These are phyloP conservation scores for Heliosperma pusillum DNA, from an alignment of 148 eudicot genomes.

Conservation along the genomic window DNA sequence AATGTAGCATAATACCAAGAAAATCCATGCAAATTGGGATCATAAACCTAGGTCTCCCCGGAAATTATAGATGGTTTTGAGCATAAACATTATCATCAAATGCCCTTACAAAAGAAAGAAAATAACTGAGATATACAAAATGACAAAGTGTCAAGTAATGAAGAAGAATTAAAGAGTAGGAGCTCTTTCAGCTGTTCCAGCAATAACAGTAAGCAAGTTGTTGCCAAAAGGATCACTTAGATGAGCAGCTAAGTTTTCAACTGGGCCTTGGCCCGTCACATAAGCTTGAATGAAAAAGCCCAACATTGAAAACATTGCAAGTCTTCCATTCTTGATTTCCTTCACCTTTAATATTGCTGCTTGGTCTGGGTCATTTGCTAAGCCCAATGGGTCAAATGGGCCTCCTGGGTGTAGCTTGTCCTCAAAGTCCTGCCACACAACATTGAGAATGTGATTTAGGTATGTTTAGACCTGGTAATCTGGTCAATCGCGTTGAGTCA, in stretches of 20 bases:
- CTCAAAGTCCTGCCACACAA: slow-evolving; percentile 51
- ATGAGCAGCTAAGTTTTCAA: slow-evolving; percentile 79
- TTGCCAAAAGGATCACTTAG: slow-evolving; percentile 89
- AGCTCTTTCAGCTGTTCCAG: slow-evolving; percentile 69
- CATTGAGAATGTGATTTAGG: too few relatives aligned
- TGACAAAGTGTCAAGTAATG: neutral
- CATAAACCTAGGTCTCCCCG: neutral
- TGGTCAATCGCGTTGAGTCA: too few relatives aligned
- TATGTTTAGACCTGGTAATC: too few relatives aligned
- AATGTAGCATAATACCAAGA: too few relatives aligned
- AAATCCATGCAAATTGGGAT: too few relatives aligned
- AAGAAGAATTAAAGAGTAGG: slow-evolving; percentile 58
- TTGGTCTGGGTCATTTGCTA: slow-evolving; percentile 94
- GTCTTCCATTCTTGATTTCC: slow-evolving; percentile 96
- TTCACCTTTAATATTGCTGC: slow-evolving; percentile 93
- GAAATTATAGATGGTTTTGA: slow-evolving; percentile 13
- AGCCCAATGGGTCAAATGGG: slow-evolving; percentile 93
- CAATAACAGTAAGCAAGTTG: slow-evolving; percentile 85
- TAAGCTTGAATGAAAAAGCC: slow-evolving; percentile 95
- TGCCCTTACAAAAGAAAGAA: neutral
- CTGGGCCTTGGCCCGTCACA: slow-evolving; percentile 96
- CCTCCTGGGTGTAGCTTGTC: slow-evolving; percentile 99
- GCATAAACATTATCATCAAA: slow-evolving; percentile 15
- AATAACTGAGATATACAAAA: slow-evolving; percentile 23
- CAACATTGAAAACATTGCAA: slow-evolving; percentile 96